Evolutionary conservation across 805 yeast species (phyloP), one percentile per base, ranked within the genome.

Genomic region (Saccharomycopsis babjevae): DNA sequence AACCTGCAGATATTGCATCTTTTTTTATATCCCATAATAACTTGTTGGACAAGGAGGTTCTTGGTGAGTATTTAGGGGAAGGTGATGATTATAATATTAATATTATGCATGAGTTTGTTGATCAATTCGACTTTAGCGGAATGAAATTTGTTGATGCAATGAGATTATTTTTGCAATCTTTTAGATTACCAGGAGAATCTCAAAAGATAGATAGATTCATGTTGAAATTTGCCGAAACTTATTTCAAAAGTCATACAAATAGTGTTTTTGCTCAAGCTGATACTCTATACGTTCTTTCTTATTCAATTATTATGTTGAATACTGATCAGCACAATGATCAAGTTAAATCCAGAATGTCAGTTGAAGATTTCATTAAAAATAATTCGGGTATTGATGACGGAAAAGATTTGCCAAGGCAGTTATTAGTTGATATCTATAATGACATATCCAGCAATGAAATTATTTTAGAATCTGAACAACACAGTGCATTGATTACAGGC

Each of bases 101-200:
- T 3, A 83, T 86, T 43, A 91, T 93, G 97, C 97, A 92, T 72
- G 87, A 90, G 5, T 94, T 94, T 75, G 96, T 93, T 34, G 97
- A 92, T 69, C 75, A 79, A 65, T 85, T 94, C 85, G 89, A 91
- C 60, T 93, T 94, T 71, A 74, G 79, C 5, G 78, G 79, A 39
- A 71, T 79, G 66, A 76, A 83, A 1, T 91, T 94, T 69, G 91
- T 92, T 16, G 96, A 86, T 66, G 96, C 98, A 0, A 76, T 94
- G 76, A 81, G 99, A 66, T 77, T 75, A 16, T 90, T 90, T 68
- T 78, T 94, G 62, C 99, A 96, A 69, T 79, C 83, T 56, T 96
- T 94, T 75, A 80, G 99, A 71, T 79, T 94, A 62, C 99, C 99
- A 1, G 99, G 99, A 57, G 99, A 94, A 74, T 92, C 97, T 5